Evolutionary conservation across 495 filamentous ascomycete genomes (phyloP).

Genomic region (Hypoxylon trugodes): DNA sequence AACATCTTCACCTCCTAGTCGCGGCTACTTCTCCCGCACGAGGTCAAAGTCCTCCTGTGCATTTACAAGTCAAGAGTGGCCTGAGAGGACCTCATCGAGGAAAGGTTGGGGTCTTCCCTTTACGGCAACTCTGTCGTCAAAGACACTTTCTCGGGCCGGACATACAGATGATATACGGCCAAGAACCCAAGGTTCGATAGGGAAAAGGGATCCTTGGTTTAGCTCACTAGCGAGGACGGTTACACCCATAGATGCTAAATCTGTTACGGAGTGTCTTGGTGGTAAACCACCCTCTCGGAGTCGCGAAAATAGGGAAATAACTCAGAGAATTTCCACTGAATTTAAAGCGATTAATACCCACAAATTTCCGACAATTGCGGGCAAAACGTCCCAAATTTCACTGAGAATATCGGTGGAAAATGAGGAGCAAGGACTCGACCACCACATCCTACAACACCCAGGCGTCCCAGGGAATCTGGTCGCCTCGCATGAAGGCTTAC

Average conservation of each 20-base stretch:
- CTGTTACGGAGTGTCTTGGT: not conserved
- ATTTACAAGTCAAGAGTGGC: conserved; percentile 7
- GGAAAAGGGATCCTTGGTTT: not conserved
- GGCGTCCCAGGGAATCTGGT: not conserved
- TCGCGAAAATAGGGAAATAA: not conserved
- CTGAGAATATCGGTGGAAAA: conserved; percentile 3
- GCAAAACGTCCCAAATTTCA: conserved; percentile 1
- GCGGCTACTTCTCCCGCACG: conserved; percentile 1
- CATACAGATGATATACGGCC: not conserved
- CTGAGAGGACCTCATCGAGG: conserved; percentile 28
- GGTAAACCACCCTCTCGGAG: not conserved
- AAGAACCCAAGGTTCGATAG: not conserved
- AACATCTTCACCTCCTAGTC: not conserved
- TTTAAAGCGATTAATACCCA: not conserved
- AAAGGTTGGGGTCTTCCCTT: not conserved
- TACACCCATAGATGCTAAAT: not conserved
- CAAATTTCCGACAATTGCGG: not conserved
- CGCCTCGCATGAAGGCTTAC: not conserved
- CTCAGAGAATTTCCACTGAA: not conserved
- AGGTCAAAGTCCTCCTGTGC: conserved; percentile 13
- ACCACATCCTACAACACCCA: not conserved
- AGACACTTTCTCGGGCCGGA: not conserved
- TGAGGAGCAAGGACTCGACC: not conserved
- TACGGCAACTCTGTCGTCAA: not conserved
- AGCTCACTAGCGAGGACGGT: not conserved